These are phyloP conservation scores for Aspergillus hiratsukae DNA, from an alignment of 2,329 filamentous ascomycete genomes.

Conservation along the genomic window DNA sequence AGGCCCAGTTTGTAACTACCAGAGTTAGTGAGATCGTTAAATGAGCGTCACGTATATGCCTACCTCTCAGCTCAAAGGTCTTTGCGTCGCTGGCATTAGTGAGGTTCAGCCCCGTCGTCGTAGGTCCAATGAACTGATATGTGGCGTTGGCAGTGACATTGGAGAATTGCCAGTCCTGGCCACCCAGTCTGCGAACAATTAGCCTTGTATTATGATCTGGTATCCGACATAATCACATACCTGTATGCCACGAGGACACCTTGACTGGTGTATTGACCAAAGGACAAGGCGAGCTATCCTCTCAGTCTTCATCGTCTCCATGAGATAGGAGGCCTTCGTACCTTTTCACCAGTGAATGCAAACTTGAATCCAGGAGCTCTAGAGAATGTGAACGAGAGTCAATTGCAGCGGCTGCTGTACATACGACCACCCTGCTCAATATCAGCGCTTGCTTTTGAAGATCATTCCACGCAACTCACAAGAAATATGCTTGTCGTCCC, in stretches of 20 bases:
- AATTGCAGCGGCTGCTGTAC: slow-evolving; percentile 19
- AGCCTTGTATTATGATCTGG: background rate
- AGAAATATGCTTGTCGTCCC: slow-evolving; percentile 56
- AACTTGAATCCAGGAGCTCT: slow-evolving; percentile 51
- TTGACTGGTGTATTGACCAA: slow-evolving; percentile 48
- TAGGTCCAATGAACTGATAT: slow-evolving; percentile 49
- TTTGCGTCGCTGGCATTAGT: slow-evolving; percentile 40
- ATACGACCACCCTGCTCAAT: slow-evolving; percentile 49
- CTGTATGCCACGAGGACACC: slow-evolving; percentile 51
- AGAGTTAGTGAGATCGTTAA: background rate
- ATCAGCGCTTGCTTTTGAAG: background rate
- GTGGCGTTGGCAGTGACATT: slow-evolving; percentile 55
- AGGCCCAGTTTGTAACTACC: slow-evolving; percentile 56
- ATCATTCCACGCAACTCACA: slow-evolving; percentile 29
- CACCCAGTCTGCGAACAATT: slow-evolving; percentile 42
- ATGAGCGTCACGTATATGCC: background rate
- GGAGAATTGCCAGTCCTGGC: slow-evolving; percentile 57
- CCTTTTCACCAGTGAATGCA: slow-evolving; percentile 50
- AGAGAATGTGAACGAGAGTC: background rate
- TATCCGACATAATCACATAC: slow-evolving; percentile 8
- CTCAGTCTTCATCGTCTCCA: background rate
- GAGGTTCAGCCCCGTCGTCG: slow-evolving; percentile 38
- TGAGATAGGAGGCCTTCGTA: slow-evolving; percentile 3
- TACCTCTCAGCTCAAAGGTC: slow-evolving; percentile 50
- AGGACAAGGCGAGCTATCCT: slow-evolving; percentile 46